A percentile compares a stretch with the other conserved stretches of the same genome.
Evolutionary conservation across 176 grass and related monocot species (phyloP).

Genomic region (Carex cristatella): DNA sequence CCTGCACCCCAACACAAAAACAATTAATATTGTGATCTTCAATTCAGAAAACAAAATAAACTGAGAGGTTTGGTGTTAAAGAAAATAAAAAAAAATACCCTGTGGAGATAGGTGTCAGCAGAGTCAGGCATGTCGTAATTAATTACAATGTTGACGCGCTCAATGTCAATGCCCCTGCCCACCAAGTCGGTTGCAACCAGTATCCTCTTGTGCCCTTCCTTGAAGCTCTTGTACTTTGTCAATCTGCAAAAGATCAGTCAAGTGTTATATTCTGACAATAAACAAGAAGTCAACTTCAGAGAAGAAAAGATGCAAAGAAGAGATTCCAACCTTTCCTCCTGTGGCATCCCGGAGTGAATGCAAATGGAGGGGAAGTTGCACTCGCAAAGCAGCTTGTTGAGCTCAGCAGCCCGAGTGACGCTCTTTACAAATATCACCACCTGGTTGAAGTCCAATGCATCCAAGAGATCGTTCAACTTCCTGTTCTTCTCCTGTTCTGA

Average conservation of each 20-base stretch:
- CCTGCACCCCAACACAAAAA: constrained; percentile 21
- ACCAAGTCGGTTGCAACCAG: constrained; percentile 95
- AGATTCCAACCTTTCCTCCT: constrained; percentile 66
- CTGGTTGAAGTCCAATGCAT: constrained; percentile 98
- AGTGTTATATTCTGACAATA: background rate
- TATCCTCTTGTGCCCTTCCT: constrained; percentile 98
- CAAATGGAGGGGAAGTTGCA: constrained; percentile 97
- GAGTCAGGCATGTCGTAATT: constrained; percentile 99
- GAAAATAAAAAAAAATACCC: constrained; percentile 30
- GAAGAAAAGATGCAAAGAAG: background rate
- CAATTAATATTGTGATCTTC: background rate
- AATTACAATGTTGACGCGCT: constrained; percentile 97
- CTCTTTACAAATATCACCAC: constrained; percentile 99
- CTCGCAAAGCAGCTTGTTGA: constrained; percentile 94
- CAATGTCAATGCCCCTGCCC: constrained; percentile 96
- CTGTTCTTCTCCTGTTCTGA: constrained; percentile 87
- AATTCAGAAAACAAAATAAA: background rate
- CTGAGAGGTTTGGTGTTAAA: background rate
- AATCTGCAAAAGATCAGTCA: constrained; percentile 36
- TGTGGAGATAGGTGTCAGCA: constrained; percentile 91
- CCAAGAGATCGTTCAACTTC: constrained; percentile 94
- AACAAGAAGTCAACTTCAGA: background rate
- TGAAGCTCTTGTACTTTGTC: constrained; percentile 90
- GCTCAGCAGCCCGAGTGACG: constrained; percentile 74
- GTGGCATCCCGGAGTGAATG: constrained; percentile 98